Evolutionary conservation across 2,329 filamentous ascomycete genomes (phyloP), one percentile per base, ranked within the genome.

Genomic region (Penicillium aurantiogriseum): DNA sequence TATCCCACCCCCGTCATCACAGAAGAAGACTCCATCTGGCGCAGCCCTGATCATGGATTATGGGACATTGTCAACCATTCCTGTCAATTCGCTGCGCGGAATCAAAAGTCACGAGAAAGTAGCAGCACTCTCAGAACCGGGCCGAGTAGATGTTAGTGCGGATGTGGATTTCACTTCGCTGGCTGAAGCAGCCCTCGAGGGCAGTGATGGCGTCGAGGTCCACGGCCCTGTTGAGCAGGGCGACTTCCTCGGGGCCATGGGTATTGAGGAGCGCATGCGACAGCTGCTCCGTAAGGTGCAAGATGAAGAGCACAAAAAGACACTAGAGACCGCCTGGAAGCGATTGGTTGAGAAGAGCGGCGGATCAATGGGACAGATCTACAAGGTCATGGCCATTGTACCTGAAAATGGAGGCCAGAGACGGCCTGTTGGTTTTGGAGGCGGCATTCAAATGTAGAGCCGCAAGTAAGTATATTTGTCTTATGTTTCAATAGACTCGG

Each of bases 21-120:
- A 81, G 0, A 92, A 91, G 70, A 65, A 79, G 0, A 72, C 71
- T 0, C 86, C 92, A 1, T 88, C 87, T 0, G 94, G 94, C 49
- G 94, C 92, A 9, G 94, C 93, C 0, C 81, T 99, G n/a, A 91
- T 99, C 66, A 85, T 99, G 45, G 94, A 99, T 78, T 99, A 99
- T 76, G 94, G 94, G 19, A 89, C 93, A 5, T 76, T 85, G 3
- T 81, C 86, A 57, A 89, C 84, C 0, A 87, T 99, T 48, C 94
- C 94, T 3, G 80, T 89, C 59, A 96, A 96, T 80, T 95, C 92
- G 0, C 83, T 99, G 23, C 89, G 94, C 33, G 94, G 94, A 23
- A 97, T 99, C 73, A 85, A 87, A 36, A 80, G 82, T 15, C 94
- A 99, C 77, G 79, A 81, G 25, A 81, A 83, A 25, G 89, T 96